phyloP scores from a whole-genome alignment of 2,329 filamentous ascomycete genomes.

The Colletotrichum spinosum region DNA sequence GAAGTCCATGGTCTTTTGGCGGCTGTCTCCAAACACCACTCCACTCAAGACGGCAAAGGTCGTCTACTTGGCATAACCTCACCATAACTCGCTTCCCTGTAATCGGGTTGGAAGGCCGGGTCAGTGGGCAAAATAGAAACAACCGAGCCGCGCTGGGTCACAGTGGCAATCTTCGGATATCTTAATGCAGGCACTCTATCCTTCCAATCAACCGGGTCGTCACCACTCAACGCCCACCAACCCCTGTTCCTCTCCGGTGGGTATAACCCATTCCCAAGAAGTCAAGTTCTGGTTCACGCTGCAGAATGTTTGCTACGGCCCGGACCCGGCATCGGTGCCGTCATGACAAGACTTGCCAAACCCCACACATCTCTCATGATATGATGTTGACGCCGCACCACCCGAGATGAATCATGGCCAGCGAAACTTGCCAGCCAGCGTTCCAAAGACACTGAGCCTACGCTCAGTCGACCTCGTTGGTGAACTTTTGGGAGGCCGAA shows the following conservation, averaged over 20 bases:
- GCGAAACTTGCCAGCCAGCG: neutral
- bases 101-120: neutral
- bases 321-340: neutral
- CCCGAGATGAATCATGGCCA: neutral
- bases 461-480: constrained; percentile 21
- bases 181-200: constrained; percentile 21
- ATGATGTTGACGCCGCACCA: constrained; percentile 2
- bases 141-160: constrained; percentile 1
- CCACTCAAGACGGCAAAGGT: too few relatives aligned
- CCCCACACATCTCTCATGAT: constrained; percentile 3
- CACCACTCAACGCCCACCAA: too few relatives aligned
- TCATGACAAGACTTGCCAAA: neutral
- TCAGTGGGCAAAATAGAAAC: constrained; percentile 4
- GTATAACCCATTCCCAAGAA: too few relatives aligned
- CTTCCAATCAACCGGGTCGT: constrained; percentile 10
- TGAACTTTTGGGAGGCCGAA: neutral
- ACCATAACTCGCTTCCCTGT: too few relatives aligned
- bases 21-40: too few relatives aligned
- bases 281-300: too few relatives aligned
- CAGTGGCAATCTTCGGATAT: constrained; percentile 16
- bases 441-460: neutral
- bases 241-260: too few relatives aligned
- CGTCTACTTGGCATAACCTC: too few relatives aligned
- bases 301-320: too few relatives aligned
- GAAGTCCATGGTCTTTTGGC: neutral